Evolutionary conservation across 2,329 filamentous ascomycete species (phyloP).

Genomic region (Calonectria hawksworthii): DNA sequence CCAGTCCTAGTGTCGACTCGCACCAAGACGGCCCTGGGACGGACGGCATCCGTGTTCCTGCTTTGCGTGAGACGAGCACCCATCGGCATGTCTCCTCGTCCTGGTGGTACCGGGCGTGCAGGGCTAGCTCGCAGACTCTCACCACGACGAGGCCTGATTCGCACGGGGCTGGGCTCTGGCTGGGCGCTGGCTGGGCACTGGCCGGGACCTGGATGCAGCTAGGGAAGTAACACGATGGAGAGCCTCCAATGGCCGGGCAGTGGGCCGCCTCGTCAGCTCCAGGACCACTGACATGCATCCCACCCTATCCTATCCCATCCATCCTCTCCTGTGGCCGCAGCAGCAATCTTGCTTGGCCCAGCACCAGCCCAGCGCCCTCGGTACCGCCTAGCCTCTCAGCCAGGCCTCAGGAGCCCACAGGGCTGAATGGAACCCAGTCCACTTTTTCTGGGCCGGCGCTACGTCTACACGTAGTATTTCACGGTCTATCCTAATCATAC

Average conservation of each 20-base stretch:
- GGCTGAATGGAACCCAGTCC: slow-evolving; percentile 39
- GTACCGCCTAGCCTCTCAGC: slow-evolving; percentile 13
- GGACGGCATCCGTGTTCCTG: slow-evolving; percentile 27
- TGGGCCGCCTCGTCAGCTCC: slow-evolving; percentile 39
- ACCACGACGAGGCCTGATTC: slow-evolving; percentile 36
- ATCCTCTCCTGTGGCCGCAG: slow-evolving; percentile 9
- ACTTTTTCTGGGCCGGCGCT: slow-evolving; percentile 9
- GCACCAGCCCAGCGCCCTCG: not conserved
- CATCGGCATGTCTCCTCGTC: slow-evolving; percentile 26
- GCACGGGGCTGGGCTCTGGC: slow-evolving; percentile 33
- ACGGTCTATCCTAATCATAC: slow-evolving; percentile 6
- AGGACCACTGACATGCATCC: slow-evolving; percentile 27
- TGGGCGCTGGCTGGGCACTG: slow-evolving; percentile 32
- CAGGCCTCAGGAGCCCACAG: slow-evolving; percentile 31
- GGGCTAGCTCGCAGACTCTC: slow-evolving; percentile 32
- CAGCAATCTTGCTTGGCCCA: not conserved
- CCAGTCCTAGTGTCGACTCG: slow-evolving; percentile 37
- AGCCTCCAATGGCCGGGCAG: slow-evolving; percentile 36
- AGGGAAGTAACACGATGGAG: slow-evolving; percentile 30
- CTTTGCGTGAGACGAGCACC: slow-evolving; percentile 39
- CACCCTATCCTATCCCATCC: slow-evolving; percentile 12
- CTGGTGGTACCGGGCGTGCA: slow-evolving; percentile 37
- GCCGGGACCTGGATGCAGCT: slow-evolving; percentile 39
- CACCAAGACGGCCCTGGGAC: slow-evolving; percentile 2
- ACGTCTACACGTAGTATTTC: slow-evolving; percentile 1